These are phyloP conservation scores for Panaeolus papilionaceus DNA, from an alignment of 768 basidiomycete species.

Conservation along the genomic window DNA sequence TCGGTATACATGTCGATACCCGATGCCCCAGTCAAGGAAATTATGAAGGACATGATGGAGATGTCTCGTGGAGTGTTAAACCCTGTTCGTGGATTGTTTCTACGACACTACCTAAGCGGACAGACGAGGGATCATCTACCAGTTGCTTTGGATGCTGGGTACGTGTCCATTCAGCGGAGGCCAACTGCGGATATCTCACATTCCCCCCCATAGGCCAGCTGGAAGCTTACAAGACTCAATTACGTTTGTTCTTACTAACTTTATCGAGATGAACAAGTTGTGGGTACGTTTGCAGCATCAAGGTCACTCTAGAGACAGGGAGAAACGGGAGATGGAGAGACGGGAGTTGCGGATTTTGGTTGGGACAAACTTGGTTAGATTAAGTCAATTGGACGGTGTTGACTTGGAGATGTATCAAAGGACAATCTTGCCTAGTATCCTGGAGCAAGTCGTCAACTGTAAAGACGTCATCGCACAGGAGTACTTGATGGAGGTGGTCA, in stretches of 20 bases:
- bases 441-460: constrained; percentile 98
- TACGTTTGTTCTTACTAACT: constrained; percentile 95
- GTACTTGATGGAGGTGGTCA: constrained; percentile 99
- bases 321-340: constrained; percentile 96
- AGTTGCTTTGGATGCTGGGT: constrained; percentile 86
- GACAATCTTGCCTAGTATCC: constrained; percentile 87
- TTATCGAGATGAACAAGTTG: constrained; percentile 99
- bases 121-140: constrained; percentile 98
- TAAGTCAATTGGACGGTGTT: constrained; percentile 95
- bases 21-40: constrained; percentile 97
- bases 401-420: constrained; percentile 91
- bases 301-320: constrained; percentile 95
- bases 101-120: constrained; percentile 95
- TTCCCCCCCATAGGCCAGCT: constrained; percentile 43
- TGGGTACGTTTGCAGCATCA: constrained; percentile 99
- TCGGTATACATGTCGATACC: constrained; percentile 99
- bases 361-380: constrained; percentile 95
- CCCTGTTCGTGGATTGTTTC: constrained; percentile 94
- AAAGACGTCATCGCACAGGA: constrained; percentile 99
- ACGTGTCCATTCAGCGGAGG: constrained; percentile 30
- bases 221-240: constrained; percentile 97
- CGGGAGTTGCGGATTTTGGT: constrained; percentile 95
- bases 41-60: constrained; percentile 99
- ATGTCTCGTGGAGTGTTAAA: constrained; percentile 98
- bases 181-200: constrained; percentile 43